A percentile compares a stretch with the other conserved stretches of the same genome.
Conservation (phyloP, 106 monocot species). For the Dendrobium nobile region DNA sequence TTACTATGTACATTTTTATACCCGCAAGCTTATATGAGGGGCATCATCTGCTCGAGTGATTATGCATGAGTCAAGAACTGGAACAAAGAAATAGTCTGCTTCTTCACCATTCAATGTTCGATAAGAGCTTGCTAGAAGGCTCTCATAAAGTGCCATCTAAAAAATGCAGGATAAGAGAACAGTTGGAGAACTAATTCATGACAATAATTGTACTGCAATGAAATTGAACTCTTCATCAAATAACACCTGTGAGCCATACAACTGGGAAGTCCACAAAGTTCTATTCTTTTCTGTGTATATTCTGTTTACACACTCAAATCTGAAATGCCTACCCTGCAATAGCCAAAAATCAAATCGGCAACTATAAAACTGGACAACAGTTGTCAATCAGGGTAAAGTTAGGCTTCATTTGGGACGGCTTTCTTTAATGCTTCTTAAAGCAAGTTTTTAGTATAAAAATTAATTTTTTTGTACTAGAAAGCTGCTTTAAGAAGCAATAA, state of each 20-base stretch:
- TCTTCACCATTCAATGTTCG: slow-evolving; percentile 92
- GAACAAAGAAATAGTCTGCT: slow-evolving; percentile 94
- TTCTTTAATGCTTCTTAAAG: too few relatives aligned
- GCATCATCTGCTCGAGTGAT: slow-evolving; percentile 81
- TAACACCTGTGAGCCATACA: slow-evolving; percentile 84
- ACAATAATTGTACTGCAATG: neutral
- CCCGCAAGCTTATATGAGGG: slow-evolving; percentile 58
- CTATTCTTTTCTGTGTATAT: slow-evolving; percentile 67
- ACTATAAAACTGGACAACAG: neutral
- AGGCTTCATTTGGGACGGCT: neutral
- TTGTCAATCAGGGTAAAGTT: neutral
- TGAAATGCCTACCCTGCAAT: slow-evolving; percentile 78
- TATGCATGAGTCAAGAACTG: slow-evolving; percentile 86
- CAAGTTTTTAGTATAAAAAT: too few relatives aligned
- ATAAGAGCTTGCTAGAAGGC: slow-evolving; percentile 82
- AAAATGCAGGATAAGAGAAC: slow-evolving; percentile 9
- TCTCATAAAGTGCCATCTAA: slow-evolving; percentile 94
- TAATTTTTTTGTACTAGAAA: too few relatives aligned
- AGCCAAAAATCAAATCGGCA: neutral
- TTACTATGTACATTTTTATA: slow-evolving; percentile 15
- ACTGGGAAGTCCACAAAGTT: slow-evolving; percentile 70
- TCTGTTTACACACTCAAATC: slow-evolving; percentile 79
- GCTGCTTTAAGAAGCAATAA: too few relatives aligned
- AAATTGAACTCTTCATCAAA: slow-evolving; percentile 1
- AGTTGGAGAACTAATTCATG: neutral